Conservation (phyloP, 164 flowering plant genomes). For the Dillenia suffruticosa region DNA sequence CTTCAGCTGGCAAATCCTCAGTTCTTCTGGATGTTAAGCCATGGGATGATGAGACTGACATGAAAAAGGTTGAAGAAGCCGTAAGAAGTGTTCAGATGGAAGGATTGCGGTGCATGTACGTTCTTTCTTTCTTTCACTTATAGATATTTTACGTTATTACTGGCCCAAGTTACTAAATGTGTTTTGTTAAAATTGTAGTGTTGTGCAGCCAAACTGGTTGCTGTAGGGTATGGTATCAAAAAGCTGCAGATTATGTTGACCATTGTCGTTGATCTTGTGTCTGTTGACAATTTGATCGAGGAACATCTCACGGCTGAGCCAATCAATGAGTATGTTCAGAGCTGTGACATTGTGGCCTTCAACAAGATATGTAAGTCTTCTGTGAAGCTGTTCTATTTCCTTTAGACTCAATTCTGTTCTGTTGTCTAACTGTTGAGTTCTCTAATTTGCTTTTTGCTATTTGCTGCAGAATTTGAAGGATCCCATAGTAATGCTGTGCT, state of each 20-base stretch:
- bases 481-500: too few species aligned
- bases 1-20: constrained; percentile 7
- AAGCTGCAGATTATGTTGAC: constrained; percentile 85
- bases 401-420: too few species aligned
- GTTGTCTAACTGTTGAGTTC: too few species aligned
- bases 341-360: constrained; percentile 96
- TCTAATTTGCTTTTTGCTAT: too few species aligned
- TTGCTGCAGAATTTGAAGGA: too few species aligned
- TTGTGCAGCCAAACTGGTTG: constrained; percentile 69
- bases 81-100: constrained; percentile 6
- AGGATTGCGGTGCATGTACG: constrained; percentile 62
- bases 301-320: constrained; percentile 78
- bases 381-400: too few species aligned
- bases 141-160: background rate
- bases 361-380: constrained; percentile 52
- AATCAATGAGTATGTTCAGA: constrained; percentile 77
- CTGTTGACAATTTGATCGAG: constrained; percentile 77
- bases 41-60: constrained; percentile 10
- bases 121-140: background rate
- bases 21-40: constrained; percentile 5
- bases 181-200: background rate
- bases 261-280: constrained; percentile 89
- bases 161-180: background rate
- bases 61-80: constrained; percentile 5
- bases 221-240: constrained; percentile 96